Evolutionary conservation across 1,284 basidiomycete genomes (phyloP).

Genomic region (Pyrrhoderma noxium): DNA sequence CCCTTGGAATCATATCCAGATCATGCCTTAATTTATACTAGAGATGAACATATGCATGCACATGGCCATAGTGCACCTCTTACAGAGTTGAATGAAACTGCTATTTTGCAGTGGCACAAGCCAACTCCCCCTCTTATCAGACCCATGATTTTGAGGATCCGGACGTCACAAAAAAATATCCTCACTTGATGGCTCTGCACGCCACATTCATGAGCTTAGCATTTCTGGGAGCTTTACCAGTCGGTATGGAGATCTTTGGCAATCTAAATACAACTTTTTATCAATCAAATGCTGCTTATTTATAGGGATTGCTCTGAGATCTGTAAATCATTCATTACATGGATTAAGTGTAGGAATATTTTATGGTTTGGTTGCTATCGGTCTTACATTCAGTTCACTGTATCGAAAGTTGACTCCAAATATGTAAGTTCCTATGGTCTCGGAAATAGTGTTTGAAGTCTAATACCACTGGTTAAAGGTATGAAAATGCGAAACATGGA

Average conservation of each 20-base stretch:
- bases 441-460: not conserved
- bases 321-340: slow-evolving; percentile 59
- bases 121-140: slow-evolving; percentile 75
- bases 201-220: slow-evolving; percentile 61
- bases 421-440: slow-evolving; percentile 42
- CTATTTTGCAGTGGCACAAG: slow-evolving; percentile 51
- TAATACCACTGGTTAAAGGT: slow-evolving; percentile 39
- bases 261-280: slow-evolving; percentile 2
- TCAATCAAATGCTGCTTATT: slow-evolving; percentile 3
- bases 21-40: not conserved
- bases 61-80: slow-evolving; percentile 38
- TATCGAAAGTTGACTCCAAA: slow-evolving; percentile 73
- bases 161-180: slow-evolving; percentile 40
- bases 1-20: not conserved
- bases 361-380: slow-evolving; percentile 47
- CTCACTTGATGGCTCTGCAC: slow-evolving; percentile 61
- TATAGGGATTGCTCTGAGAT: slow-evolving; percentile 67
- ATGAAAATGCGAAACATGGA: slow-evolving; percentile 58
- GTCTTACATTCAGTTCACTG: slow-evolving; percentile 53
- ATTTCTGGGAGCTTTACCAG: slow-evolving; percentile 70
- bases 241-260: slow-evolving; percentile 43
- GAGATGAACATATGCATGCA: slow-evolving; percentile 15
- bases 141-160: slow-evolving; percentile 61
- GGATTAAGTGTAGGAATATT: slow-evolving; percentile 50
- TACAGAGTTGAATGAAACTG: slow-evolving; percentile 64